Conservation (phyloP, 2,329 filamentous ascomycete species). For the Verticillium zaregamsianum region DNA sequence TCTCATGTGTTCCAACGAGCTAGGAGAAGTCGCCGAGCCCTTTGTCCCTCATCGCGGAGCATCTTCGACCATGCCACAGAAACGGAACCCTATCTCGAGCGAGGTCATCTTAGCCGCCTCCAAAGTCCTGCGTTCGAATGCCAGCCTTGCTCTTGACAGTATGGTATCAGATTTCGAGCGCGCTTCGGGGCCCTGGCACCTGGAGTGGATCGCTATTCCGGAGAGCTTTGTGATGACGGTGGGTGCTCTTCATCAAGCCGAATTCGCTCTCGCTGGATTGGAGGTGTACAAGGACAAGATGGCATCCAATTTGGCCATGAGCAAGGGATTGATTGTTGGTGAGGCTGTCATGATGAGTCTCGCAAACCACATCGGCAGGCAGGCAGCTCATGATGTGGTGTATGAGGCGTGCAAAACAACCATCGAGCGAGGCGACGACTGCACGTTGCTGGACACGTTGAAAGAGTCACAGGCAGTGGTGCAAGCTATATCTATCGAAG, state of each 20-base stretch:
- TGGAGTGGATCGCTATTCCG: conserved; percentile 54
- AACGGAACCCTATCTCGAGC: conserved; percentile 54
- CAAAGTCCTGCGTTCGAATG: conserved; percentile 48
- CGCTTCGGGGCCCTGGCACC: conserved; percentile 54
- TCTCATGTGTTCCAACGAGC: conserved; percentile 53
- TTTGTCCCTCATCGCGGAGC: conserved; percentile 51
- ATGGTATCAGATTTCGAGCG: conserved; percentile 57
- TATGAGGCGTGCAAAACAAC: conserved; percentile 49
- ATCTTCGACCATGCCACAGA: conserved; percentile 55
- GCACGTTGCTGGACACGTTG: conserved; percentile 37
- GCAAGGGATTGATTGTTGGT: conserved; percentile 48
- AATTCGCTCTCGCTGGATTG: conserved; percentile 47
- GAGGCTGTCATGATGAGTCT: conserved; percentile 60
- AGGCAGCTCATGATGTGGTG: conserved; percentile 50
- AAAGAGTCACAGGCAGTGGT: conserved; percentile 34
- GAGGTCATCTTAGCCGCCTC: conserved; percentile 51
- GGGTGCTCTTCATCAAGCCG: conserved; percentile 47
- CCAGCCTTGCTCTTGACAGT: conserved; percentile 46
- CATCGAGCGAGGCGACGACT: conserved; percentile 34
- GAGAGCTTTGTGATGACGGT: conserved; percentile 49
- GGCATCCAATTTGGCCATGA: conserved; percentile 45
- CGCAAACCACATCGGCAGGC: conserved; percentile 45
- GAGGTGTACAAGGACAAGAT: conserved; percentile 45
- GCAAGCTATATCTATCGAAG: conserved; percentile 26
- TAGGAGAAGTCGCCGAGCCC: conserved; percentile 45